A percentile compares a stretch with the other conserved stretches of the same genome.
Conservation (phyloP, 305 asterid species). For the Withania somnifera region DNA sequence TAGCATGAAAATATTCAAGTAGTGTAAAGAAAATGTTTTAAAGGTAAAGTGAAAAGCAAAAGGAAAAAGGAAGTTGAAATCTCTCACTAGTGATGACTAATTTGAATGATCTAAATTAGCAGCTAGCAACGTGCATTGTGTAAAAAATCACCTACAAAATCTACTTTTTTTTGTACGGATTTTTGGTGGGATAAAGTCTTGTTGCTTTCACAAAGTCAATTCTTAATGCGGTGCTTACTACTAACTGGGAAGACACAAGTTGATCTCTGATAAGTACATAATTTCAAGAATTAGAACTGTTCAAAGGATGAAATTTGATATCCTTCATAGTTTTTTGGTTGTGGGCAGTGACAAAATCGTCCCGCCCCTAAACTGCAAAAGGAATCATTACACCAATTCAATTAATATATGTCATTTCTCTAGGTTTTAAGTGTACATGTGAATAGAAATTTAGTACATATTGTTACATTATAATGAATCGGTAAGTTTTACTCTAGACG, state of each 20-base stretch:
- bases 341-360: neutral
- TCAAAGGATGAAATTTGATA: neutral
- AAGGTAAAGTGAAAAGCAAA: neutral
- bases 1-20: neutral
- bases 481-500: neutral
- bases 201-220: neutral
- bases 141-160: neutral
- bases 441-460: neutral
- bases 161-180: constrained; percentile 1
- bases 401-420: neutral
- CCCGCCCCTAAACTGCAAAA: neutral
- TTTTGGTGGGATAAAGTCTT: neutral
- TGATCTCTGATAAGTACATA: neutral
- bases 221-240: neutral
- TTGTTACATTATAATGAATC: neutral
- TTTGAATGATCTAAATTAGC: neutral
- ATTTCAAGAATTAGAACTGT: neutral
- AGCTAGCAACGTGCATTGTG: neutral
- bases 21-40: neutral
- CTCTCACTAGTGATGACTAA: neutral
- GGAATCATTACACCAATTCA: neutral
- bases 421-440: neutral
- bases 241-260: neutral
- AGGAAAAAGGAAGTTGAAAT: neutral
- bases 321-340: neutral